Evolutionary conservation across 306 rosid species (phyloP), one percentile per base, ranked within the genome.

Genomic region (Argentina anserina): DNA sequence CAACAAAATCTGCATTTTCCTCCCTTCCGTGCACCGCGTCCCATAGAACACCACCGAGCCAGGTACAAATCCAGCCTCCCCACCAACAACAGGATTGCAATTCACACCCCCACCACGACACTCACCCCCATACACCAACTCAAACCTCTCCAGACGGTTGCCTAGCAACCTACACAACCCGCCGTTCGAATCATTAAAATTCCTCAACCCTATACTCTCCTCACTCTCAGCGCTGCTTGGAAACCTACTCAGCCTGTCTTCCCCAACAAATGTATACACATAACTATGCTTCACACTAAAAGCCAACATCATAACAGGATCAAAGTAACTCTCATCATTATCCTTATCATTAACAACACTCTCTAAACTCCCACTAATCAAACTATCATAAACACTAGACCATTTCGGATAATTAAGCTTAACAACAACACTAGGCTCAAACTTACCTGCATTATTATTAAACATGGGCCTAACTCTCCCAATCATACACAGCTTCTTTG

Each of bases 401-500:
- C 63, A 25, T 68, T 77, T n/a, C 41, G 17, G 90, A 74, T 80
- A 90, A 86, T 82, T 72, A 84, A 93, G 87, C 84, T 87, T 86
- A 60, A 93, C 76, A 87, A 87, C 77, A 72, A 77, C 92, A 72
- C 70, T 36, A 72, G 70, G 53, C 63, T 18, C 17, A 6, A 46
- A 43, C 17, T 25, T 47, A 73, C 80, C 87, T 41, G 65, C n/a
- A 55, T 53, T 15, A 34, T 65, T n/a, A n/a, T n/a, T n/a, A n/a
- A n/a, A 68, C 68, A 36, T 72, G 53, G 50, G 78, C 84, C 1
- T 64, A 75, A 36, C 28, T 15, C 37, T 26, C 75, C 97, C 96
- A 39, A 90, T 52, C 98, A 93, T 89, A 69, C 97, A 93, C 31
- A 89, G 81, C 82, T 83, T 89, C 75, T 93, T 90, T 25, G 90